Evolutionary conservation across 306 rosid species (phyloP), one percentile per base, ranked within the genome.

Genomic region (Calophaca sinica): DNA sequence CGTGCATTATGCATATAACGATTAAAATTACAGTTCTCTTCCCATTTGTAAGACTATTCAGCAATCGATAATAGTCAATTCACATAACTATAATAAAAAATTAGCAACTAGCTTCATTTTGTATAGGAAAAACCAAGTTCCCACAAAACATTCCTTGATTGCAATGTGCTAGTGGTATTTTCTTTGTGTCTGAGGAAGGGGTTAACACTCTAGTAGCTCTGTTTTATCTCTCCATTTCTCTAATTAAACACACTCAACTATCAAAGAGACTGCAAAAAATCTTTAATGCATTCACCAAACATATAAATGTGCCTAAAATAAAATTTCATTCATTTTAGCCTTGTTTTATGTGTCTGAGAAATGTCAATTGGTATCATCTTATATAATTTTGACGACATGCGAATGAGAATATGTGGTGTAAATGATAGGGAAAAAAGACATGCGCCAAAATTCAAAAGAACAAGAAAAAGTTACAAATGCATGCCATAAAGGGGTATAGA

Each of bases 241-340:
- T 20, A 20, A 20, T 20, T 20, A 20, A 20, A 20, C 26, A 20
- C 26, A 33, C 48, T 10, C 13, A 44, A 51, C 46, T 42, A 15
- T 33, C 35, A 53, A 53, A 44, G 48, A 62, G 10, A 71, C 42
- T 63, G 13, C 39, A 72, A 65, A 44, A 44, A 7, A 51, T 72
- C 26, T 26, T 4, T 57, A 39, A 78, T 65, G 39, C 45, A 15
- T 11, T 15, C 13, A 70, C 33, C 68, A 14, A 71, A 31, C 12
- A 10, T 32, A 20, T 20, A 20, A 20, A 20, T 20, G 26, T 20
- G 26, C 26, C 26, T 20, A 28, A 55, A 45, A 63, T 15, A n/a
- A 72, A 58, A 57, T 41, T 14, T 45, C 3, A 64, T 45, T 7
- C 5, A 14, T 1, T 12, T 7, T 55, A 49, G 9, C 10, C 26